phyloP scores from a whole-genome alignment of 1,139 yeast genomes.

The Kodamaea sp. region DNA sequence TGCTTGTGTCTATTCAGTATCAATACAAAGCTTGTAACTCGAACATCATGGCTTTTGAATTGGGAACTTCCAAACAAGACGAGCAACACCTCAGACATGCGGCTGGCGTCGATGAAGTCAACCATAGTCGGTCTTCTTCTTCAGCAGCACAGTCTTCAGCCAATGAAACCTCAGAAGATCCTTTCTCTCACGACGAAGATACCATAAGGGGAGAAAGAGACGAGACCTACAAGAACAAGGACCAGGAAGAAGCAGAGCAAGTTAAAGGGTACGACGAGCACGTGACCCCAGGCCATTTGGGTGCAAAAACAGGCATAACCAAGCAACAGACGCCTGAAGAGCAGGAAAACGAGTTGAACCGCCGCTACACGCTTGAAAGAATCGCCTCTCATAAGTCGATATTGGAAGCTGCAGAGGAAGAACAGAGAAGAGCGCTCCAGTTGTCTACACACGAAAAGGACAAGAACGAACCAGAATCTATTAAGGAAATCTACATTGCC shows the following conservation, averaged over 20 bases:
- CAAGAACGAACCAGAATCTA: background rate
- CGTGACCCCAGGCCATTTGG: too few relatives aligned
- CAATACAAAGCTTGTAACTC: too few relatives aligned
- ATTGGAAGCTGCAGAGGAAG: conserved; percentile 7
- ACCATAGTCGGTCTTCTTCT: conserved; percentile 8
- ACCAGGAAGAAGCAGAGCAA: too few relatives aligned
- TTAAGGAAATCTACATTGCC: conserved; percentile 30
- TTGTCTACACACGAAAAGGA: background rate
- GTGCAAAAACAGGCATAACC: too few relatives aligned
- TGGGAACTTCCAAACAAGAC: conserved; percentile 40
- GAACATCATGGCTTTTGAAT: too few relatives aligned
- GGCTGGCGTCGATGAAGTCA: conserved; percentile 6
- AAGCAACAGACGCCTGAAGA: background rate
- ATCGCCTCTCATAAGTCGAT: conserved; percentile 19
- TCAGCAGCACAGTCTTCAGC: conserved; percentile 20
- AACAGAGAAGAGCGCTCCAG: conserved; percentile 3
- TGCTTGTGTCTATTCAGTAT: too few relatives aligned
- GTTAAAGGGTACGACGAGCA: too few relatives aligned
- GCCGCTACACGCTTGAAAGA: conserved; percentile 23
- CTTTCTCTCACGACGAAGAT: conserved; percentile 2
- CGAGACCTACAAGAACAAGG: background rate
- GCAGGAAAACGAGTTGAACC: conserved; percentile 24
- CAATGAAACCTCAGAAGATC: conserved; percentile 40
- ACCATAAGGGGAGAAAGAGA: too few relatives aligned
- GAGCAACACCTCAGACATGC: conserved; percentile 40